phyloP scores from a whole-genome alignment of 352 stramenopile genomes.

The Pythium sukuiense region DNA sequence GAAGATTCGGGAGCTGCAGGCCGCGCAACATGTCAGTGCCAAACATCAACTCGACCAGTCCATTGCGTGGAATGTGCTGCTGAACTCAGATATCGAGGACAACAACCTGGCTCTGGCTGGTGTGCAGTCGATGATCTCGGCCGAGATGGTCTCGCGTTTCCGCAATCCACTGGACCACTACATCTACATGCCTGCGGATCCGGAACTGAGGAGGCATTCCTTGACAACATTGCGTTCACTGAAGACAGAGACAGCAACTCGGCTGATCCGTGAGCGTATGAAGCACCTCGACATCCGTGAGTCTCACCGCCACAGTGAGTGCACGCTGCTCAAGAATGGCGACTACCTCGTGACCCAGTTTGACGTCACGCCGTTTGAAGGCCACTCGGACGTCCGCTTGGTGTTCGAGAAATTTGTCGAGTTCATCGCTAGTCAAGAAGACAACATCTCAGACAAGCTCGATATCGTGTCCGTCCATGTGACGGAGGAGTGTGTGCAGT shows the following conservation, averaged over 20 bases:
- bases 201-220: slow-evolving; percentile 1
- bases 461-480: slow-evolving; percentile 13
- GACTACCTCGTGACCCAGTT: slow-evolving; percentile 17
- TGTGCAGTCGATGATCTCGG: slow-evolving; percentile 9
- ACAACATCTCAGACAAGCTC: slow-evolving; percentile 16
- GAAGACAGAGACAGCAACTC: neutral
- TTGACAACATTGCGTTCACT: neutral
- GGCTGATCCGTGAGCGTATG: slow-evolving; percentile 9
- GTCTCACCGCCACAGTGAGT: slow-evolving; percentile 16
- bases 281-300: slow-evolving; percentile 12
- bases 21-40: neutral
- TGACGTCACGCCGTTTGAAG: slow-evolving; percentile 16
- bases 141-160: slow-evolving; percentile 14
- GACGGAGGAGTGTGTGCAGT: slow-evolving; percentile 9
- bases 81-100: slow-evolving; percentile 5
- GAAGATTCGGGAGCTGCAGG: neutral
- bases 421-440: slow-evolving; percentile 14
- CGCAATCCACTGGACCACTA: slow-evolving; percentile 15
- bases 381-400: neutral
- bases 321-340: slow-evolving; percentile 14
- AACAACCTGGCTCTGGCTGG: slow-evolving; percentile 15
- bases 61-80: slow-evolving; percentile 2
- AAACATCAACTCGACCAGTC: slow-evolving; percentile 5
- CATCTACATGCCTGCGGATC: slow-evolving; percentile 17
- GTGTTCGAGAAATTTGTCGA: slow-evolving; percentile 16